Evolutionary conservation across 257 asterid genomes (phyloP), one percentile per base, ranked within the genome.

Genomic region (Capsicum chinense): DNA sequence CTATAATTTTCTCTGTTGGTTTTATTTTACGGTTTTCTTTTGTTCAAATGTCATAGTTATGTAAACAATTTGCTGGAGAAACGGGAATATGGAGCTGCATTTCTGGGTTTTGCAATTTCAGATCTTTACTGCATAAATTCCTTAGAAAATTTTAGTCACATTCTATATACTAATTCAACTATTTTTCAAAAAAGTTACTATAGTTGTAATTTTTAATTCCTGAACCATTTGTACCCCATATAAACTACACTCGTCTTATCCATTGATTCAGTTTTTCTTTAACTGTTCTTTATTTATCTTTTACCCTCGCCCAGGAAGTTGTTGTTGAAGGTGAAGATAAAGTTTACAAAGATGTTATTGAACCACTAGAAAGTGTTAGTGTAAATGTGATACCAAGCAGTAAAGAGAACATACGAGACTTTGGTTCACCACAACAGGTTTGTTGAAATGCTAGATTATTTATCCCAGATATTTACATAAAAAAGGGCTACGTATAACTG

Each of bases 261-360:
- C 79, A 63, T 68, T 39, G 50, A 76, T 26, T 14, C 64, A 21
- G 11, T 76, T 50, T 19, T 76, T 26, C 81, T 67, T 64, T 33
- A 63, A 8, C 58, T 71, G 42, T 44, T 81, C 56, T 74, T 56
- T 62, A 21, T 79, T 57, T 13, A 6, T 52, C 21, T 76, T 76
- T 52, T 50, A 26, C 50, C 48, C 48, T 76, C 33, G 1, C 21
- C 73, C 93, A 93, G 99, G 98, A 95, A 86, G 98, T 97, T 6
- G 79, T 84, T 33, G 94, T 94, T 84, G 97, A 93, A 91, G 98
- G 97, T 85, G 93, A 97, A 87, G 99, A 96, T 89, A 97, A 93
- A 91, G 99, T 94, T 83, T 94, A 90, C 88, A 96, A 96, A 94
- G 98, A 96, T 87, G 95, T 96, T 52, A 94, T 96, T 60, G 99